Percentiles rank a stretch among this genome's conserved stretches.
Evolutionary conservation across 495 filamentous ascomycete genomes (phyloP).

Genomic region (Podospora bellae-mahoneyi): DNA sequence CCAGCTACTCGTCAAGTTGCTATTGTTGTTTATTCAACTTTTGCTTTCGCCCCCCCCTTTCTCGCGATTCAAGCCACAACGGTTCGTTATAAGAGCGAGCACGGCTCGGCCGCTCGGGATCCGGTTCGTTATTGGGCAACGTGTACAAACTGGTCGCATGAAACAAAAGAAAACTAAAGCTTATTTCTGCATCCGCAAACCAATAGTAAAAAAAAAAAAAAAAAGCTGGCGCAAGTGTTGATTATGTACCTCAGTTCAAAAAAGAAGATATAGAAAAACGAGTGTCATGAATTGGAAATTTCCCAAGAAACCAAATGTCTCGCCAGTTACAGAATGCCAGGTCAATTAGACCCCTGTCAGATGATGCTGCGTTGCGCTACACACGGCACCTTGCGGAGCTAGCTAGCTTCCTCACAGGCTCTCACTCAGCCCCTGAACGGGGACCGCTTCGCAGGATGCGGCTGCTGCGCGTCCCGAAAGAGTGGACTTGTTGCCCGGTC

Average conservation of each 20-base stretch:
- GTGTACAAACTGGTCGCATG: not conserved
- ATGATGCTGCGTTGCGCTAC: not conserved
- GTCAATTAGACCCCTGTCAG: slow-evolving; percentile 11
- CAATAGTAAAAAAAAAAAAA: not conserved
- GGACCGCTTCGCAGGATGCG: not conserved
- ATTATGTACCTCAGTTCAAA: not conserved
- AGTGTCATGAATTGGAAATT: not conserved
- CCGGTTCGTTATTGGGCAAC: not conserved
- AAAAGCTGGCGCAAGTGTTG: not conserved
- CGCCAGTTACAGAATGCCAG: not conserved
- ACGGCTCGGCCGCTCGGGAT: not conserved
- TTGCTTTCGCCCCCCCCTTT: not conserved
- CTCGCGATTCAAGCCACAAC: not conserved
- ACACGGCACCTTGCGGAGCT: not conserved
- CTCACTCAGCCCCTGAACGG: not conserved
- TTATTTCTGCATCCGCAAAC: not conserved
- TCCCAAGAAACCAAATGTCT: not conserved
- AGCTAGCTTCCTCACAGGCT: not conserved
- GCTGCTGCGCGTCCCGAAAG: not conserved
- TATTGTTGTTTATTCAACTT: not conserved
- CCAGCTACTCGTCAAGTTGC: not conserved
- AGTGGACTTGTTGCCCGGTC: not conserved
- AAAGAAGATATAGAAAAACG: not conserved
- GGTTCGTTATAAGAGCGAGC: not conserved
- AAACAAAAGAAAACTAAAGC: slow-evolving; percentile 4